Percentiles rank a stretch among this genome's conserved stretches.
Evolutionary conservation across 495 filamentous ascomycete genomes (phyloP).

Genomic region (Sabuloglossum arenarium): DNA sequence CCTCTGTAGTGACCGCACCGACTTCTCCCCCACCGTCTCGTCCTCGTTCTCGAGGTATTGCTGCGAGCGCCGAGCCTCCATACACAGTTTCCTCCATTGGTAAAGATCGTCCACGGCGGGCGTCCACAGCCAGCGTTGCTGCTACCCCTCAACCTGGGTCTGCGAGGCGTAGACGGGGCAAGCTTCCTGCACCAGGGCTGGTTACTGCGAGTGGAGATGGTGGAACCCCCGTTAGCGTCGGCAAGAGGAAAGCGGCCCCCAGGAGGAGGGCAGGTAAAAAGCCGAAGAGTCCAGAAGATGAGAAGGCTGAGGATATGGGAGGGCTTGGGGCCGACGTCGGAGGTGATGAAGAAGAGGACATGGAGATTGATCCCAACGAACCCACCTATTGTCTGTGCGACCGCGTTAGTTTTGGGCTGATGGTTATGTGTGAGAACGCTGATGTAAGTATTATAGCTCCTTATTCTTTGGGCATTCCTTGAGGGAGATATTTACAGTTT

Average conservation of each 20-base stretch:
- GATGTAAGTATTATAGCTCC: slow-evolving; percentile 38
- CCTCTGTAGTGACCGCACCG: slow-evolving; percentile 13
- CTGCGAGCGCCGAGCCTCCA: background rate
- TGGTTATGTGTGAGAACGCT: slow-evolving; percentile 86
- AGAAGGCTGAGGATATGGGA: slow-evolving; percentile 4
- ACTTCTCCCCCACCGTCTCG: slow-evolving; percentile 17
- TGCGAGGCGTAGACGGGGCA: slow-evolving; percentile 24
- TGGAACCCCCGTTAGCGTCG: slow-evolving; percentile 53
- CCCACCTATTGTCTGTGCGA: slow-evolving; percentile 80
- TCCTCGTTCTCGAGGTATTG: slow-evolving; percentile 17
- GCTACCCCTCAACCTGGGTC: slow-evolving; percentile 18
- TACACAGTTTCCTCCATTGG: slow-evolving; percentile 15
- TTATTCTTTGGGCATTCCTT: slow-evolving; percentile 3
- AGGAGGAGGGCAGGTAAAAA: slow-evolving; percentile 36
- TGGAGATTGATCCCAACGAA: slow-evolving; percentile 73
- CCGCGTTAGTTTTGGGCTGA: slow-evolving; percentile 76
- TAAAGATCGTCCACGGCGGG: slow-evolving; percentile 14
- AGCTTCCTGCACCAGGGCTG: slow-evolving; percentile 57
- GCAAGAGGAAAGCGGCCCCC: slow-evolving; percentile 60
- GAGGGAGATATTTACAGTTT: slow-evolving; percentile 1
- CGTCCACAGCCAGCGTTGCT: slow-evolving; percentile 24
- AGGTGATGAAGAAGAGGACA: slow-evolving; percentile 33
- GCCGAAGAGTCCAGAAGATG: slow-evolving; percentile 21
- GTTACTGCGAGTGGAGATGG: slow-evolving; percentile 44
- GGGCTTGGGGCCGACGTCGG: background rate